Conservation (phyloP, 2,329 filamentous ascomycete genomes). For the Akanthomyces lecanii region DNA sequence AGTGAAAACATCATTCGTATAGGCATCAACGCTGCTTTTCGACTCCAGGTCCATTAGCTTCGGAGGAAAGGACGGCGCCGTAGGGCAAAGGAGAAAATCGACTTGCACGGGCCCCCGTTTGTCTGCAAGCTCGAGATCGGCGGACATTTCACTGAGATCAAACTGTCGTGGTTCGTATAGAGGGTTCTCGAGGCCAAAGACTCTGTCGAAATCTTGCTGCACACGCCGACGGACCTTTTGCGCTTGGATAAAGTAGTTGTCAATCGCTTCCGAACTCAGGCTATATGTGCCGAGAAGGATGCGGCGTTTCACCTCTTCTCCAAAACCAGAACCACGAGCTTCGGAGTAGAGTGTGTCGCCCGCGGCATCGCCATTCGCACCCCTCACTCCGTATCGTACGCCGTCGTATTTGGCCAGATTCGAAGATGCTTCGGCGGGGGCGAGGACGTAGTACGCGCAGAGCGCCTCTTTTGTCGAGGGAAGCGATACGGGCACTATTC, state of each 20-base stretch:
- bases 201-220: slow-evolving; percentile 77
- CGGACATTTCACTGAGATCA: slow-evolving; percentile 57
- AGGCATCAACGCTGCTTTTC: slow-evolving; percentile 64
- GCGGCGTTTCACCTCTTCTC: slow-evolving; percentile 77
- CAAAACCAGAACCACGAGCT: slow-evolving; percentile 71
- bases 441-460: slow-evolving; percentile 91
- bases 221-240: slow-evolving; percentile 83
- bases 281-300: slow-evolving; percentile 89
- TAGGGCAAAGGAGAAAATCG: slow-evolving; percentile 84
- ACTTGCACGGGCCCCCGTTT: slow-evolving; percentile 61
- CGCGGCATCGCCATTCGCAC: slow-evolving; percentile 47
- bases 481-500: slow-evolving; percentile 70
- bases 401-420: slow-evolving; percentile 97
- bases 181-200: slow-evolving; percentile 68
- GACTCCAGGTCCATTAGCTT: slow-evolving; percentile 52
- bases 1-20: slow-evolving; percentile 93
- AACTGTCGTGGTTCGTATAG: slow-evolving; percentile 53
- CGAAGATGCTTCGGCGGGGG: slow-evolving; percentile 89
- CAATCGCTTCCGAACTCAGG: slow-evolving; percentile 82
- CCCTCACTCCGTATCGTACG: slow-evolving; percentile 76
- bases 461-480: slow-evolving; percentile 82
- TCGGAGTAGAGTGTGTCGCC: slow-evolving; percentile 68
- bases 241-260: slow-evolving; percentile 95
- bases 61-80: slow-evolving; percentile 73
- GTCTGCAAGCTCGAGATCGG: slow-evolving; percentile 46